Evolutionary conservation across 176 grass and related monocot species (phyloP), one percentile per base, ranked within the genome.

Genomic region (Eleusine indica): DNA sequence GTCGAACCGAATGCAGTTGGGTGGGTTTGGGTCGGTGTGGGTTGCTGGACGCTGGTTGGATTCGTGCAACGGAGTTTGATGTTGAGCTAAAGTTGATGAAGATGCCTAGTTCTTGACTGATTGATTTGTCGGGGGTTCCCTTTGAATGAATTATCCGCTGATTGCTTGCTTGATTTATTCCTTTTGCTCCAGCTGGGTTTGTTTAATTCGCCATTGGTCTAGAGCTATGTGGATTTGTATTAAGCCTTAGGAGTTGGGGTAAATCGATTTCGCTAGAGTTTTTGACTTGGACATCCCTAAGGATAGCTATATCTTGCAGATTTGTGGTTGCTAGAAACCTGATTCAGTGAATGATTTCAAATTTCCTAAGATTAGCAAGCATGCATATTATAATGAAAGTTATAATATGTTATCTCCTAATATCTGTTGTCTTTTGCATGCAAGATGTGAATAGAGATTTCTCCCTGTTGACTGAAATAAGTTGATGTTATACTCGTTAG

Each of bases 141-240:
- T 1, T 58, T 0, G 28, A 41, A 58, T 38, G 10, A 46, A 15
- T 58, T 58, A 4, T 56, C 12, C 1, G 75, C 49, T 54, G 38
- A 19, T 30, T 32, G 29, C 30, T 38, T 67, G 30, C 5, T 39
- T 68, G 35, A 18, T 68, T 39, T 37, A 68, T 40, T 40, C 63
- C 16, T 17, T 68, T 53, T 54, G 18, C 49, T 86, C 60, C 7
- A 46, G 6, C 16, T 83, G 80, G 66, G 38, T 44, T 66, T 14
- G 25, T 7, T 43, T 70, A 77, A 6, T 17, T 87, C 47, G 4
- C 15, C 12, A 13, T 51, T 74, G 35, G 12, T 81, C 11, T 1
- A 37, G 18, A 70, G 41, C 64, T 58, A n/a, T 68, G 7, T 18
- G 10, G 11, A 65, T 48, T 73, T 83, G 18, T 21, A 18, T 74